These are phyloP conservation scores for Penicillium expansum DNA, from an alignment of 2,329 filamentous ascomycete species.

Conservation along the genomic window DNA sequence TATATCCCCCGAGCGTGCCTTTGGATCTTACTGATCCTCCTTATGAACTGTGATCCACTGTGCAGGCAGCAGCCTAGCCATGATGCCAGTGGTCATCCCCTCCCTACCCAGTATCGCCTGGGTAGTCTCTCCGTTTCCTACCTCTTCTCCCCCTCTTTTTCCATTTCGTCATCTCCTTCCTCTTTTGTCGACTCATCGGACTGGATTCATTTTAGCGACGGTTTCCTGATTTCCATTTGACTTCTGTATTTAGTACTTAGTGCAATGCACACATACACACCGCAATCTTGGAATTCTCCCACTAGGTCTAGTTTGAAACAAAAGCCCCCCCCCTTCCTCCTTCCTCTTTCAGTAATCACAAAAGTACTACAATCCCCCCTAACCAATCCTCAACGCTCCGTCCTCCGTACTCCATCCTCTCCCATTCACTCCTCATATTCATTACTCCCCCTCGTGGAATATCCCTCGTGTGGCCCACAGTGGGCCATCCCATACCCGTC, in stretches of 20 bases:
- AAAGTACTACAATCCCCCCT: neutral
- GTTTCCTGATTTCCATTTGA: conserved; percentile 6
- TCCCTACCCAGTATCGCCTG: neutral
- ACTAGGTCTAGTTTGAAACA: neutral
- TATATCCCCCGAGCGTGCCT: conserved; percentile 2
- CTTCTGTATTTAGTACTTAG: conserved; percentile 18
- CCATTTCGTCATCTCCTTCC: neutral
- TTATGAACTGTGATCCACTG: neutral
- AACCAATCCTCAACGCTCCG: too few species aligned
- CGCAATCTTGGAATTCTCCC: neutral
- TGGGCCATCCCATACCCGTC: conserved; percentile 3
- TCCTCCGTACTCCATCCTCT: too few species aligned
- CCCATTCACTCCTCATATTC: too few species aligned
- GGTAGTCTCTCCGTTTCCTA: neutral
- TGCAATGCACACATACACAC: neutral
- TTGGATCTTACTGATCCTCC: neutral
- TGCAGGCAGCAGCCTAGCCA: neutral
- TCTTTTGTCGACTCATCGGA: neutral
- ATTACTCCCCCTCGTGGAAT: neutral
- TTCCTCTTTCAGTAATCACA: neutral
- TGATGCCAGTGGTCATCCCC: too few species aligned
- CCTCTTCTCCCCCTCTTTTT: neutral
- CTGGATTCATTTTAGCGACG: conserved; percentile 19
- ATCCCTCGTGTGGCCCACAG: neutral
- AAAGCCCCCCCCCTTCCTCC: neutral